These are phyloP conservation scores for Sporothrix luriei DNA, from an alignment of 2,329 filamentous ascomycete genomes.

Conservation along the genomic window DNA sequence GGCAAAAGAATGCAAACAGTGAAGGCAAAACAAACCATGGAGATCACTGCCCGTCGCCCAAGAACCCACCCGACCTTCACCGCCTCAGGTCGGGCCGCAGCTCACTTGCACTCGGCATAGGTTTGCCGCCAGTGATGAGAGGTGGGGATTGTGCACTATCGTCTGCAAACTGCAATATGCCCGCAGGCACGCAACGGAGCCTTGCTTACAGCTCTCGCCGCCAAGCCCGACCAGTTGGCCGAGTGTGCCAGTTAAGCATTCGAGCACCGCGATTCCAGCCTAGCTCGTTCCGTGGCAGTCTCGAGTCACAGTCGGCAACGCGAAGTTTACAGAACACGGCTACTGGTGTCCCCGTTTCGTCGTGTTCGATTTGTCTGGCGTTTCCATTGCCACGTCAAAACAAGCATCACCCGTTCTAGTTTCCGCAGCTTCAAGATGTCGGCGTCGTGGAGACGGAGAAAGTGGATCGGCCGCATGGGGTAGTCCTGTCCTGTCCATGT, in stretches of 20 bases:
- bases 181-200: not conserved
- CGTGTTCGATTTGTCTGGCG: no score
- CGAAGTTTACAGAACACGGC: not conserved
- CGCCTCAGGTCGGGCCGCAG: slow-evolving; percentile 2
- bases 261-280: not conserved
- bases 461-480: slow-evolving; percentile 1
- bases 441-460: not conserved
- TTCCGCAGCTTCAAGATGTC: not conserved
- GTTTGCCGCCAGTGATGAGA: slow-evolving; percentile 15
- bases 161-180: not conserved
- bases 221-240: not conserved
- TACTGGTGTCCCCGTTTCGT: not conserved
- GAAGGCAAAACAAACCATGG: not conserved
- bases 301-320: not conserved
- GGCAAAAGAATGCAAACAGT: not conserved
- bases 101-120: slow-evolving; percentile 12
- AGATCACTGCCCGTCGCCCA: not conserved
- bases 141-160: not conserved
- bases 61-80: slow-evolving; percentile 1
- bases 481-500: not conserved
- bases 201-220: not conserved
- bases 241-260: not conserved
- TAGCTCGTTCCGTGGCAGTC: not conserved
- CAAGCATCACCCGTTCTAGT: not conserved
- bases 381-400: not conserved